Evolutionary conservation across 805 yeast genomes (phyloP), one percentile per base, ranked within the genome.

Genomic region (Metschnikowia bowlesiae): DNA sequence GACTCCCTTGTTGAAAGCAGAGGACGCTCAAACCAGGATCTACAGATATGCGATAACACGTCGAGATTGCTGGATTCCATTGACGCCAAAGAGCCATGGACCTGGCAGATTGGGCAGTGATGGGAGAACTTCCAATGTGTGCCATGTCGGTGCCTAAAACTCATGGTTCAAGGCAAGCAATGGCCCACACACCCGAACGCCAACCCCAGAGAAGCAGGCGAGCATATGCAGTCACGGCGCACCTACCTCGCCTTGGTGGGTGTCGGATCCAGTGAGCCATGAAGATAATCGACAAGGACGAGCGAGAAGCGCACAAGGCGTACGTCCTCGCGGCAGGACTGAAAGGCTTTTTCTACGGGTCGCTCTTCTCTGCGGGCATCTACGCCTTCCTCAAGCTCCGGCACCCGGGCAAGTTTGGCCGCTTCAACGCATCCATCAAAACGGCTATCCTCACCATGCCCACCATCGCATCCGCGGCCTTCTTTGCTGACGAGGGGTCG

Each of bases 401-500:
- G 54, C 73, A 69, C 26, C 66, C 76, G 1, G 68, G 50, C 14
- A 56, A 62, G 56, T 71, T 71, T 51, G 59, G 56, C 13, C 56
- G 61, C n/a, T 68, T 73, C 60, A 73, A 63, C 55, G 54, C 77
- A 11, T 62, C 69, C 40, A 64, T 73, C 50, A 73, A 70, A 56
- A 61, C 78, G 11, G 65, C 70, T 53, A 58, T 72, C 41, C 44
- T 71, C 35, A 61, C 65, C 26, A 66, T 72, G 68, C 78, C 78
- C 33, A 70, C 77, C 8, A 61, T 72, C 45, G 61, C 70, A 1
- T 47, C 63, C 38, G 64, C 62, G 10, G 76, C 75, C 0, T 71
- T 73, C 50, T 73, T 61, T 61, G 77, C 76, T 11, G 78, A 73
- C 53, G 72, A 70, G 51, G 78, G 78, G 13, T 71, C 76, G 22